phyloP scores from a whole-genome alignment of 192 early-diverging fungal genomes.

The Backusella liffmaniae region DNA sequence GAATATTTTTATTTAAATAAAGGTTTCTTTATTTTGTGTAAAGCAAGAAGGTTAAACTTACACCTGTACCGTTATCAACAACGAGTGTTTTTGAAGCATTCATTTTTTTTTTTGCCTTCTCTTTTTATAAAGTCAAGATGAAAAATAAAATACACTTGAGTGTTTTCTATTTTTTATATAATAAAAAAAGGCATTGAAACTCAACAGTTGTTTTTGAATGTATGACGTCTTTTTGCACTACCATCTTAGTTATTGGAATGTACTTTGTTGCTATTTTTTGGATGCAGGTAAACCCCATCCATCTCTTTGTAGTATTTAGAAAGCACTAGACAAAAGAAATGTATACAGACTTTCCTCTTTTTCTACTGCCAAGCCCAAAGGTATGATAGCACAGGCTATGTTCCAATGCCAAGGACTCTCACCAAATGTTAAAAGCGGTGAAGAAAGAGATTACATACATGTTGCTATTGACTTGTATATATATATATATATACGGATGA shows the following conservation, averaged over 20 bases:
- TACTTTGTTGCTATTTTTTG: no score
- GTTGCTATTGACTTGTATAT: no score
- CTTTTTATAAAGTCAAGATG: slow-evolving; percentile 1
- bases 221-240: slow-evolving; percentile 1
- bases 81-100: slow-evolving; percentile 71
- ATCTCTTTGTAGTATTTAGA: no score
- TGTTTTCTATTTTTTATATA: neutral
- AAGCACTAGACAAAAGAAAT: no score
- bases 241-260: neutral
- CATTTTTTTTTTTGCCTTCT: slow-evolving; percentile 31
- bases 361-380: no score
- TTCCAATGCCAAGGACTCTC: no score
- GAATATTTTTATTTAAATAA: neutral
- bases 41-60: slow-evolving; percentile 32
- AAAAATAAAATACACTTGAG: neutral
- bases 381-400: no score
- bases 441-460: no score
- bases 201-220: neutral
- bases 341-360: no score
- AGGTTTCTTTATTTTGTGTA: neutral
- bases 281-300: no score
- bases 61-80: slow-evolving; percentile 83
- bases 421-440: no score
- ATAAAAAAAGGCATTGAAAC: neutral
- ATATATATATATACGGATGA: no score